Conservation (phyloP, 2,329 filamentous ascomycete genomes). For the Talaromyces sp. region DNA sequence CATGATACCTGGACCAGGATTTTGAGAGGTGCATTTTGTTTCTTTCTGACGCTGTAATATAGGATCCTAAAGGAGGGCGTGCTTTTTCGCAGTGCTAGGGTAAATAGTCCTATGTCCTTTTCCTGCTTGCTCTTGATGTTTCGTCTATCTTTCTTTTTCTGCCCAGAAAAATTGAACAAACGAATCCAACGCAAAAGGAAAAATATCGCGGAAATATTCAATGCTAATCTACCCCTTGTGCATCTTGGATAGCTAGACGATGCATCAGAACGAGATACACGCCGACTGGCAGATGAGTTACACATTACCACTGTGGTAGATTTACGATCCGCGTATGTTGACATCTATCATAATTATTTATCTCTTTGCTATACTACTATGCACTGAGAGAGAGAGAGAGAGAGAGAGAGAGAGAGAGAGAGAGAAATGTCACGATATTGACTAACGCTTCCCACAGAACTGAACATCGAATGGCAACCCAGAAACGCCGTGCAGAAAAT, state of each 20-base stretch:
- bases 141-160: too few species aligned
- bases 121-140: too few species aligned
- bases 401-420: too few species aligned
- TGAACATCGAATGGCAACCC: slow-evolving; percentile 70
- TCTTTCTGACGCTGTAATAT: slow-evolving; percentile 4
- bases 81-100: slow-evolving; percentile 70
- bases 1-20: neutral
- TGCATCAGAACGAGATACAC: slow-evolving; percentile 67
- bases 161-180: too few species aligned
- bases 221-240: neutral
- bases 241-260: slow-evolving; percentile 59
- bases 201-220: too few species aligned
- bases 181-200: too few species aligned
- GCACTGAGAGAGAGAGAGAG: too few species aligned
- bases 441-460: slow-evolving; percentile 56
- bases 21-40: neutral
- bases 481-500: slow-evolving; percentile 57
- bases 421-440: neutral
- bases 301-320: slow-evolving; percentile 75
- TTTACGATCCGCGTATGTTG: slow-evolving; percentile 70
- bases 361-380: too few species aligned
- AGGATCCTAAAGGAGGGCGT: slow-evolving; percentile 61
- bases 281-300: slow-evolving; percentile 60
- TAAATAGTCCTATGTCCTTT: slow-evolving; percentile 42
- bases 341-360: too few species aligned